Evolutionary conservation across 306 rosid genomes (phyloP).

Genomic region (Acacia confusa): DNA sequence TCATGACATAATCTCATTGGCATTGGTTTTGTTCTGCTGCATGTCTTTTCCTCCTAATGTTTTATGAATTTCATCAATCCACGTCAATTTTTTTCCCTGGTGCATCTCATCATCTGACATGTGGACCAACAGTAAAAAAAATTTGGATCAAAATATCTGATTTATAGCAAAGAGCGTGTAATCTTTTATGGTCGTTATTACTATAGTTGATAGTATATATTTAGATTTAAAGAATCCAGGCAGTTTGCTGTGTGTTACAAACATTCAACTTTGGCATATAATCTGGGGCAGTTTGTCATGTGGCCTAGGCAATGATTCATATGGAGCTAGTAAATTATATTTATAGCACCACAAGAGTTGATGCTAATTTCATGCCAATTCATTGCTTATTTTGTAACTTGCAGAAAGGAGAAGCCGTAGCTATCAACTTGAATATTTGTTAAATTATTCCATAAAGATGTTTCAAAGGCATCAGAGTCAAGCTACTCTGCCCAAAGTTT

Average conservation of each 20-base stretch:
- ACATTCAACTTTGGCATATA: constrained; percentile 10
- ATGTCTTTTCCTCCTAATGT: constrained; percentile 13
- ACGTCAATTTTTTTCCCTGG: not conserved
- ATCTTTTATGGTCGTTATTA: not conserved
- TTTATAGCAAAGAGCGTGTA: not conserved
- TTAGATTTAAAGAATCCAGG: not conserved
- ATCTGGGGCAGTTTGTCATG: constrained; percentile 16
- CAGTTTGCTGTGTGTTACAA: constrained; percentile 9
- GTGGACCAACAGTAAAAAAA: not conserved
- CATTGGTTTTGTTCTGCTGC: constrained; percentile 10
- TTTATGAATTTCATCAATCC: not conserved
- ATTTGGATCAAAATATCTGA: not conserved
- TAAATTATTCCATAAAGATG: constrained; percentile 76
- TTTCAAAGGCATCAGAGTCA: constrained; percentile 64
- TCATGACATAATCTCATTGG: not conserved
- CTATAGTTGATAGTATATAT: not conserved
- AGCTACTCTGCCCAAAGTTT: constrained; percentile 59
- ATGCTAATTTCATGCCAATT: not conserved
- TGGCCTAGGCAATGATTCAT: not conserved
- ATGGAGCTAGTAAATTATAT: not conserved
- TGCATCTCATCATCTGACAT: constrained; percentile 2
- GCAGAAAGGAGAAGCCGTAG: constrained; percentile 86
- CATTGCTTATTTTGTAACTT: constrained; percentile 37
- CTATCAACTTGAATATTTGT: constrained; percentile 76
- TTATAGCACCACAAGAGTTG: constrained; percentile 22